These are phyloP conservation scores for Plasmopara viticola DNA, from an alignment of 352 stramenopile species.

Conservation along the genomic window DNA sequence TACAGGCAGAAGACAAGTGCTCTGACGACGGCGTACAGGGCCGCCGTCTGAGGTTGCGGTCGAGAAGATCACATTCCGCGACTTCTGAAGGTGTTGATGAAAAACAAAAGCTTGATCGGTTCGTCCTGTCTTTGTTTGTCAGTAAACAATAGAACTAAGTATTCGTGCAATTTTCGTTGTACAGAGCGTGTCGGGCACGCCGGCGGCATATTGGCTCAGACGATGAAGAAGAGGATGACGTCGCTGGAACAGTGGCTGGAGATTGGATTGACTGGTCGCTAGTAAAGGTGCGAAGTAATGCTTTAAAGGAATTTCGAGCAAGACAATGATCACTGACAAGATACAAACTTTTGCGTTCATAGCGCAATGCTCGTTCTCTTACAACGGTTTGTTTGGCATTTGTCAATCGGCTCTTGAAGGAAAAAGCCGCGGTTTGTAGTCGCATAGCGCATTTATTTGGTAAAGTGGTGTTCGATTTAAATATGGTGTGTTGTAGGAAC, in stretches of 20 bases:
- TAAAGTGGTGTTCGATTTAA: slow-evolving; percentile 2
- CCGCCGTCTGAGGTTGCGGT: slow-evolving; percentile 17
- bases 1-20: slow-evolving; percentile 20
- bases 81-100: slow-evolving; percentile 23
- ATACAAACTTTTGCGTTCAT: neutral
- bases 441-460: neutral
- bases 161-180: neutral
- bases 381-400: slow-evolving; percentile 53
- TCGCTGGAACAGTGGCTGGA: slow-evolving; percentile 14
- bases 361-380: slow-evolving; percentile 31
- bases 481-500: slow-evolving; percentile 31
- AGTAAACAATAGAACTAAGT: neutral
- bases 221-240: slow-evolving; percentile 31
- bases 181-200: slow-evolving; percentile 59
- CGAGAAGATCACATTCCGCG: slow-evolving; percentile 15
- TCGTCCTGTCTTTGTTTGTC: slow-evolving; percentile 4
- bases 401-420: slow-evolving; percentile 60
- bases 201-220: slow-evolving; percentile 47
- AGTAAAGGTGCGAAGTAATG: slow-evolving; percentile 31
- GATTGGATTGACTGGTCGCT: slow-evolving; percentile 73
- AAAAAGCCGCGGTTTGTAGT: slow-evolving; percentile 57
- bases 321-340: neutral
- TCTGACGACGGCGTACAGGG: slow-evolving; percentile 21
- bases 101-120: slow-evolving; percentile 58
- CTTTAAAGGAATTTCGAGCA: neutral